Evolutionary conservation across 1,284 basidiomycete genomes (phyloP).

Genomic region (Sanghuangporus weigelae): DNA sequence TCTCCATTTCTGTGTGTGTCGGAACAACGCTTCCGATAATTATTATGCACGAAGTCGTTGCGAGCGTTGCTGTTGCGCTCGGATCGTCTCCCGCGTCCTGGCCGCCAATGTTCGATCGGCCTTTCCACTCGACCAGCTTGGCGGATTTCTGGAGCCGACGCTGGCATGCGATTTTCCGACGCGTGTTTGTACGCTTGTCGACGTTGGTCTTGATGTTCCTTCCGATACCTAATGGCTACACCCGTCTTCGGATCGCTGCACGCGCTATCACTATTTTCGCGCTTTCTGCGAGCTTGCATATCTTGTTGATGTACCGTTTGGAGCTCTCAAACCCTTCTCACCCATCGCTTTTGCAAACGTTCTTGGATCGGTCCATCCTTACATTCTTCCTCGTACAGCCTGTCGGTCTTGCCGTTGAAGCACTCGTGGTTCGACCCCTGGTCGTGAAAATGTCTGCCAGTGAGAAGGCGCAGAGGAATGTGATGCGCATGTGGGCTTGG

Average conservation of each 20-base stretch:
- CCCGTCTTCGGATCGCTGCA: neutral
- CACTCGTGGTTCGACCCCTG: slow-evolving; percentile 11
- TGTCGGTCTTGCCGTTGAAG: slow-evolving; percentile 20
- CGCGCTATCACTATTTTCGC: slow-evolving; percentile 18
- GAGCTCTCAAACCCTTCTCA: neutral
- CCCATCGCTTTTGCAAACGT: neutral
- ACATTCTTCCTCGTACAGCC: slow-evolving; percentile 23
- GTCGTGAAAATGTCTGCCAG: slow-evolving; percentile 3
- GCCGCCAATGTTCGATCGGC: slow-evolving; percentile 22
- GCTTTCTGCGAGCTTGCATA: slow-evolving; percentile 19
- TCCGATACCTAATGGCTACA: neutral
- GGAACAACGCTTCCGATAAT: slow-evolving; percentile 13
- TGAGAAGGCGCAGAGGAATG: neutral
- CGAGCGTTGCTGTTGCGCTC: slow-evolving; percentile 13
- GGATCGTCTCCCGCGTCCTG: slow-evolving; percentile 17
- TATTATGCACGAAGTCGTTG: slow-evolving; percentile 7
- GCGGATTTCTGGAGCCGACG: slow-evolving; percentile 23
- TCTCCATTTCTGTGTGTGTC: slow-evolving; percentile 15
- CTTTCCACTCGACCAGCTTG: slow-evolving; percentile 21
- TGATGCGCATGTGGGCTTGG: slow-evolving; percentile 19
- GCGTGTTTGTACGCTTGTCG: slow-evolving; percentile 19
- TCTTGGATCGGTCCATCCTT: slow-evolving; percentile 19
- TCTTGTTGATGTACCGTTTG: slow-evolving; percentile 19
- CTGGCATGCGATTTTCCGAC: slow-evolving; percentile 25
- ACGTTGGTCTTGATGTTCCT: slow-evolving; percentile 2